phyloP scores from a whole-genome alignment of 2,329 filamentous ascomycete genomes.

The Arthrobotrys iridis region DNA sequence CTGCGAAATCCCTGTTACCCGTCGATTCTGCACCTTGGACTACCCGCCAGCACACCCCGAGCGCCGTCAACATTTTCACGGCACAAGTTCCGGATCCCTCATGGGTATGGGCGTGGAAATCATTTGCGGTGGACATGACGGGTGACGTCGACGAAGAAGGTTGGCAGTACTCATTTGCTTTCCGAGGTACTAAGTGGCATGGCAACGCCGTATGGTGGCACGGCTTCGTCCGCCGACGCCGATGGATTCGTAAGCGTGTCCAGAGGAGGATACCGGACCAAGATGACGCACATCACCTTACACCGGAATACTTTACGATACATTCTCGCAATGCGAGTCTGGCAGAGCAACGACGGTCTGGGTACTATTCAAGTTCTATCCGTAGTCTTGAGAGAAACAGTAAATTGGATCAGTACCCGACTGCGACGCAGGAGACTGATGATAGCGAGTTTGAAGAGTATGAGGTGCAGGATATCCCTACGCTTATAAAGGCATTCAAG shows the following conservation, averaged over 20 bases:
- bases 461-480: slow-evolving; percentile 71
- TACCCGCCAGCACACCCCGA: slow-evolving; percentile 70
- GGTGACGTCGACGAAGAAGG: slow-evolving; percentile 86
- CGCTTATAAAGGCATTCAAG: slow-evolving; percentile 75
- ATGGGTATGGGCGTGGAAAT: slow-evolving; percentile 85
- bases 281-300: slow-evolving; percentile 73
- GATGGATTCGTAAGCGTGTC: slow-evolving; percentile 84
- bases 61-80: slow-evolving; percentile 77
- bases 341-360: slow-evolving; percentile 55
- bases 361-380: slow-evolving; percentile 49
- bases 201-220: slow-evolving; percentile 89
- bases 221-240: slow-evolving; percentile 87
- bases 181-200: slow-evolving; percentile 83
- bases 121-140: slow-evolving; percentile 80
- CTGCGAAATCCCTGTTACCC: slow-evolving; percentile 81
- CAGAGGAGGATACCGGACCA: slow-evolving; percentile 66
- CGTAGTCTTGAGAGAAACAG: slow-evolving; percentile 47
- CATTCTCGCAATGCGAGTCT: slow-evolving; percentile 66
- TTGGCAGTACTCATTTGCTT: slow-evolving; percentile 96
- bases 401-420: slow-evolving; percentile 37
- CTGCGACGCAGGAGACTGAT: slow-evolving; percentile 60
- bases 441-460: slow-evolving; percentile 67
- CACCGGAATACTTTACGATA: slow-evolving; percentile 81
- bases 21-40: slow-evolving; percentile 90
- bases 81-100: slow-evolving; percentile 93